phyloP scores from a whole-genome alignment of 2,329 filamentous ascomycete species.

The Aspergillus sp. region DNA sequence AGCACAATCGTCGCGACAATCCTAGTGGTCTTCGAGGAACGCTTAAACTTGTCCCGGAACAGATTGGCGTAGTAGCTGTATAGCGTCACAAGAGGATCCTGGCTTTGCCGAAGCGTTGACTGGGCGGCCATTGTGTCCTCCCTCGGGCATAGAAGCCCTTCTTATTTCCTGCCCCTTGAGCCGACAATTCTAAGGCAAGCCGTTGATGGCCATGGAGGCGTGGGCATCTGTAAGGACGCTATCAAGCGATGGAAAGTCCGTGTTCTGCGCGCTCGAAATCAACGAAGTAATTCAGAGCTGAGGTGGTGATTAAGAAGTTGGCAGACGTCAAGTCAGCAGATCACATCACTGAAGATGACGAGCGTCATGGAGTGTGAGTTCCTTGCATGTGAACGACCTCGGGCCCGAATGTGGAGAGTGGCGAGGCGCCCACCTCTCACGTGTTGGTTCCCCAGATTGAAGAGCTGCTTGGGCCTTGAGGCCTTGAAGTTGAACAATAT shows the following conservation, averaged over 20 bases:
- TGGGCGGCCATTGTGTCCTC: conserved; percentile 71
- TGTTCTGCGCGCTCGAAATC: not conserved
- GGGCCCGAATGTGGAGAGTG: conserved; percentile 18
- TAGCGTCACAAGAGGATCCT: conserved; percentile 67
- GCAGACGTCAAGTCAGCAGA: conserved; percentile 8
- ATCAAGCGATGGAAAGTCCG: not conserved
- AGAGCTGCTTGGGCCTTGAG: not conserved
- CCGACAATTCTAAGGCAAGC: conserved; percentile 15
- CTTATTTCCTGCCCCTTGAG: conserved; percentile 12
- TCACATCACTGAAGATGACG: conserved; percentile 14
- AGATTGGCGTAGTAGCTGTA: conserved; percentile 52
- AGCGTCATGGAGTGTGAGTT: not conserved
- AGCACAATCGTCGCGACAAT: conserved; percentile 76
- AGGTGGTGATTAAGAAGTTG: conserved; percentile 1
- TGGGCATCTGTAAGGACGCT: conserved; percentile 9
- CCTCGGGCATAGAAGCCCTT: not conserved
- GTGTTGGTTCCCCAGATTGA: conserved; percentile 20
- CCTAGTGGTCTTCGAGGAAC: conserved; percentile 68
- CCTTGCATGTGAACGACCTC: conserved; percentile 28
- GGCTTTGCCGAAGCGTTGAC: conserved; percentile 72
- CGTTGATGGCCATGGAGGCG: conserved; percentile 18
- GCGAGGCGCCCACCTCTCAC: conserved; percentile 17
- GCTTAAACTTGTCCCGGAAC: conserved; percentile 54
- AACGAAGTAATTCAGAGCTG: not conserved
- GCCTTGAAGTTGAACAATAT: not conserved